Percentiles rank a stretch among this genome's conserved stretches.
phyloP scores from a whole-genome alignment of 345 rosid species.

The Populus tremula region DNA sequence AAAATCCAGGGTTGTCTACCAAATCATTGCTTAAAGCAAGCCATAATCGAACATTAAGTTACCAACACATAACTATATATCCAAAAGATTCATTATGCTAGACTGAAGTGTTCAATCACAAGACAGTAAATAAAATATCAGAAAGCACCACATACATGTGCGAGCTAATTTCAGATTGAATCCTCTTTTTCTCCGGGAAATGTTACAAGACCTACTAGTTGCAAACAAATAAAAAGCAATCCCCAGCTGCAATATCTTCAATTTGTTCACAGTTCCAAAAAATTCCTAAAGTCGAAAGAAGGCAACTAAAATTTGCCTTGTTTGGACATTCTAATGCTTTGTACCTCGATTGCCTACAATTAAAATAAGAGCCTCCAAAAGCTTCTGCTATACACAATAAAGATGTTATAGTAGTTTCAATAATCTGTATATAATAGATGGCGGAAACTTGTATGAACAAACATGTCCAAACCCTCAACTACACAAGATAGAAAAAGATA shows the following conservation, averaged over 20 bases:
- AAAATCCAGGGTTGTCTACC: too few relatives aligned
- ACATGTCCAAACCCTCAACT: background rate
- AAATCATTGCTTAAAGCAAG: too few relatives aligned
- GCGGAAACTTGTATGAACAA: background rate
- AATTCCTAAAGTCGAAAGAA: too few relatives aligned
- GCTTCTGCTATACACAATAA: too few relatives aligned
- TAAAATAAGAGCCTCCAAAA: too few relatives aligned
- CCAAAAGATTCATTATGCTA: background rate
- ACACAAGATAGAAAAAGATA: background rate
- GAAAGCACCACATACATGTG: background rate
- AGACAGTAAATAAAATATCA: background rate
- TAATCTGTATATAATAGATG: background rate
- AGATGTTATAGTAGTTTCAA: background rate
- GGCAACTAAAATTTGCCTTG: background rate
- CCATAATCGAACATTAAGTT: background rate
- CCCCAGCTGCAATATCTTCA: constrained; percentile 3
- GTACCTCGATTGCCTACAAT: too few relatives aligned
- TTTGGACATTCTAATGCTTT: too few relatives aligned
- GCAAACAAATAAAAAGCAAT: constrained; percentile 10
- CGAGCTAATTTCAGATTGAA: background rate
- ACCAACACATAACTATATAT: background rate
- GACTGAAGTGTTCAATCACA: background rate
- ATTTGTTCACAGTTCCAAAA: background rate
- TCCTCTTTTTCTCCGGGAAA: background rate
- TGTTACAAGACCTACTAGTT: background rate